These are phyloP conservation scores for Aspergillus funiculosus DNA, from an alignment of 495 filamentous ascomycete species.

Conservation along the genomic window DNA sequence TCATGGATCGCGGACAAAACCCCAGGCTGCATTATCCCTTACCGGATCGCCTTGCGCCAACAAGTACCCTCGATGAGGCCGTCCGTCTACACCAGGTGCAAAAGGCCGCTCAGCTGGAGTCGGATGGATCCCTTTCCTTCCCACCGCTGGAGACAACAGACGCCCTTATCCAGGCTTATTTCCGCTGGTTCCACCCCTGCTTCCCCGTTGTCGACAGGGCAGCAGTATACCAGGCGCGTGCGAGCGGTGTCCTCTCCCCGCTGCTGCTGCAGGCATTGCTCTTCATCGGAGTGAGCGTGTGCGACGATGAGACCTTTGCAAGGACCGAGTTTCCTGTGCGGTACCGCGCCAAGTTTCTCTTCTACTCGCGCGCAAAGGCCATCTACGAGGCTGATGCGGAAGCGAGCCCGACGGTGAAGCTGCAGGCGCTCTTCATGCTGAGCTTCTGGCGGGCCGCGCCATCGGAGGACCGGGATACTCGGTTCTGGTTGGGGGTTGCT, in stretches of 20 bases:
- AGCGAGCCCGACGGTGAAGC: conserved; percentile 30
- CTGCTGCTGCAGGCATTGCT: conserved; percentile 39
- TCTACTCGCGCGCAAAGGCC: conserved; percentile 39
- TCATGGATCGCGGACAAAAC: conserved; percentile 33
- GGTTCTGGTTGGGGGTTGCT: conserved; percentile 40
- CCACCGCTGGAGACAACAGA: conserved; percentile 29
- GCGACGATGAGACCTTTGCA: conserved; percentile 29
- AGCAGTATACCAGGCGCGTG: conserved; percentile 23
- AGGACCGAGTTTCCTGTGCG: conserved; percentile 30
- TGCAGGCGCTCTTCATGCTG: conserved; percentile 40
- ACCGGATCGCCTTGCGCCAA: conserved; percentile 19
- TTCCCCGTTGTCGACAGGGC: conserved; percentile 38
- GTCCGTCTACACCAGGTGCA: conserved; percentile 16
- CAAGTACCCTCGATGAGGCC: conserved; percentile 17
- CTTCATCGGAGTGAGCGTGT: conserved; percentile 40
- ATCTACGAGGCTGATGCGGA: conserved; percentile 43
- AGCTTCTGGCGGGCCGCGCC: conserved; percentile 42
- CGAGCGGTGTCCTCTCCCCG: conserved; percentile 30
- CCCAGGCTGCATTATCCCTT: conserved; percentile 33
- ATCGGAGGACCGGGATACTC: conserved; percentile 36
- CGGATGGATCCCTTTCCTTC: conserved; percentile 35
- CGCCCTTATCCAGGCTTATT: conserved; percentile 34
- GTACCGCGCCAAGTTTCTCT: conserved; percentile 35
- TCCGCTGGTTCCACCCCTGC: conserved; percentile 44
- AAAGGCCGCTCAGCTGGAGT: conserved; percentile 24